Conservation (phyloP, 2,329 filamentous ascomycete species). For the Endocalyx cinctus region DNA sequence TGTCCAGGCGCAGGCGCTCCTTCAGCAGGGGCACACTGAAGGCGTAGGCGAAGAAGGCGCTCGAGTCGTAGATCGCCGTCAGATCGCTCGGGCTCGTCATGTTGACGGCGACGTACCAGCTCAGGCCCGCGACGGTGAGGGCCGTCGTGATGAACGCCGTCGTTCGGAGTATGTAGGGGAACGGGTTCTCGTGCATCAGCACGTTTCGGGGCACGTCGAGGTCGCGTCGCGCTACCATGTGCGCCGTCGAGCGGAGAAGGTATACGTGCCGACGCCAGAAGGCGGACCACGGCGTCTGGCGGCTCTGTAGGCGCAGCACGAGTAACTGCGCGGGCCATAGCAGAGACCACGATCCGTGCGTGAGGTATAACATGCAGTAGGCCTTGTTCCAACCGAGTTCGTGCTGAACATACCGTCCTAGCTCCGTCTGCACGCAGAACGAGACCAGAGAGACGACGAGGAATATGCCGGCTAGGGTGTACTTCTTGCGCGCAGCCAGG, state of each 20-base stretch:
- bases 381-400: conserved; percentile 93
- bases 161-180: conserved; percentile 70
- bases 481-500: conserved; percentile 70
- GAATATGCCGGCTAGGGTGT: conserved; percentile 82
- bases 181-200: conserved; percentile 35
- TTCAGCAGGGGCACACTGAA: conserved; percentile 88
- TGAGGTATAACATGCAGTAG: conserved; percentile 99
- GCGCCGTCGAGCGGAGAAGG: conserved; percentile 49
- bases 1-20: conserved; percentile 78
- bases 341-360: conserved; percentile 87
- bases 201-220: conserved; percentile 56
- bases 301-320: conserved; percentile 74
- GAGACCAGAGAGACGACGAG: conserved; percentile 76
- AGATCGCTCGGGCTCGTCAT: conserved; percentile 89
- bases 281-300: conserved; percentile 69
- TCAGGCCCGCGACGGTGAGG: conserved; percentile 83
- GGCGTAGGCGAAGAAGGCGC: conserved; percentile 95
- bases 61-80: conserved; percentile 99
- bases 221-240: conserved; percentile 81
- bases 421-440: conserved; percentile 93
- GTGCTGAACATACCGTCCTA: conserved; percentile 90
- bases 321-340: conserved; percentile 84
- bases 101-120: conserved; percentile 94
- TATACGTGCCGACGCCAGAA: conserved; percentile 72
- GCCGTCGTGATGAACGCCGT: conserved; percentile 80